Percentiles rank a stretch among this genome's conserved stretches.
Evolutionary conservation across 2,329 filamentous ascomycete genomes (phyloP).

Genomic region (Cordyceps tenuipes): DNA sequence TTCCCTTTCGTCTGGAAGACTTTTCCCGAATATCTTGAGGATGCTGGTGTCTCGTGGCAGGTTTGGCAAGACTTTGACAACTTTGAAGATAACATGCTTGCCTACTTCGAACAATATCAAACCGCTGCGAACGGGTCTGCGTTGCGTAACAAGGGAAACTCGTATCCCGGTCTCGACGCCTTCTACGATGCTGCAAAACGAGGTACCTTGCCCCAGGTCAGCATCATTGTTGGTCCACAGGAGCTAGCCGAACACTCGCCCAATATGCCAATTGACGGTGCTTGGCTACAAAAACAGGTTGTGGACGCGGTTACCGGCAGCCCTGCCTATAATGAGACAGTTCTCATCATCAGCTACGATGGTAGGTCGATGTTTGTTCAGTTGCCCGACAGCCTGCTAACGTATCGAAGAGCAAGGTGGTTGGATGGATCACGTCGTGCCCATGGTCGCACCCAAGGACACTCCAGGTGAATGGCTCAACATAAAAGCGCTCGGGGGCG

Average conservation of each 20-base stretch:
- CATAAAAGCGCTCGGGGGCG: slow-evolving; percentile 25
- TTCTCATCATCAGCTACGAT: slow-evolving; percentile 44
- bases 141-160: slow-evolving; percentile 35
- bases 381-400: background rate
- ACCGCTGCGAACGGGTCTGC: slow-evolving; percentile 30
- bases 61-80: slow-evolving; percentile 41
- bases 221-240: slow-evolving; percentile 44
- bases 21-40: slow-evolving; percentile 38
- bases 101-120: slow-evolving; percentile 43
- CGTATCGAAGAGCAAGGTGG: slow-evolving; percentile 35
- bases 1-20: slow-evolving; percentile 46
- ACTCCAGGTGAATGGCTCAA: slow-evolving; percentile 45
- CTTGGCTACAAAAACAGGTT: slow-evolving; percentile 46
- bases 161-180: slow-evolving; percentile 35
- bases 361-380: background rate
- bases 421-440: slow-evolving; percentile 43
- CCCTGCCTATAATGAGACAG: slow-evolving; percentile 38
- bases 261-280: slow-evolving; percentile 43
- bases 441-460: slow-evolving; percentile 36
- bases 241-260: slow-evolving; percentile 49
- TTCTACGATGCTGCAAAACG: slow-evolving; percentile 41
- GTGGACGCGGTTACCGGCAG: slow-evolving; percentile 41
- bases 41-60: slow-evolving; percentile 41
- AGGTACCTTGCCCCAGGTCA: slow-evolving; percentile 41
- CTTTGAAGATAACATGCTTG: slow-evolving; percentile 44